These are phyloP conservation scores for Ottelia alismoides DNA, from an alignment of 106 monocot genomes.

Conservation along the genomic window DNA sequence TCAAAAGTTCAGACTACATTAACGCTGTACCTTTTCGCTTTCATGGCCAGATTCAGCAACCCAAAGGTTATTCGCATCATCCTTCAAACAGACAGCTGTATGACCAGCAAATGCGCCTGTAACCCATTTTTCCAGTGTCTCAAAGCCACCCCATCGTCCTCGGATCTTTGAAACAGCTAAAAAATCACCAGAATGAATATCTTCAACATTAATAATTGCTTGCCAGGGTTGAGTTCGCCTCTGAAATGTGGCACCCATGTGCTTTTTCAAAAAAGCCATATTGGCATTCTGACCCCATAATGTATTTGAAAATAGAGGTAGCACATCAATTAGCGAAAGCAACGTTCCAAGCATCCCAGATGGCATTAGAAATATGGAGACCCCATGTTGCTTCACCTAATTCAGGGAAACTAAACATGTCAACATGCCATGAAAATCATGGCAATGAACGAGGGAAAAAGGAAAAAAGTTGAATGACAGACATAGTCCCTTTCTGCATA, in stretches of 20 bases:
- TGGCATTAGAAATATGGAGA: conserved; percentile 94
- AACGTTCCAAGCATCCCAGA: conserved; percentile 95
- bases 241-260: conserved; percentile 85
- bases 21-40: conserved; percentile 65
- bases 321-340: conserved; percentile 67
- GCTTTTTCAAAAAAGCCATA: conserved; percentile 64
- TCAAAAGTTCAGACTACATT: too few species aligned
- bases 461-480: conserved; percentile 14
- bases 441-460: not conserved
- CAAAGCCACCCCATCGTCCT: conserved; percentile 98
- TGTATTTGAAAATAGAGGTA: conserved; percentile 88
- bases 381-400: conserved; percentile 88
- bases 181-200: conserved; percentile 90
- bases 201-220: conserved; percentile 41
- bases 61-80: conserved; percentile 86
- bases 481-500: conserved; percentile 83
- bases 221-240: conserved; percentile 54
- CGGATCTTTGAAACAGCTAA: conserved; percentile 87
- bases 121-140: conserved; percentile 96
- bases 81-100: conserved; percentile 93
- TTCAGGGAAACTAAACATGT: too few species aligned
- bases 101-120: conserved; percentile 98
- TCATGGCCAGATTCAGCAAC: conserved; percentile 97
- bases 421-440: too few species aligned
- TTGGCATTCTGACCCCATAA: conserved; percentile 92